Evolutionary conservation across 306 rosid genomes (phyloP), one percentile per base, ranked within the genome.

Genomic region (Quillaja saponaria): DNA sequence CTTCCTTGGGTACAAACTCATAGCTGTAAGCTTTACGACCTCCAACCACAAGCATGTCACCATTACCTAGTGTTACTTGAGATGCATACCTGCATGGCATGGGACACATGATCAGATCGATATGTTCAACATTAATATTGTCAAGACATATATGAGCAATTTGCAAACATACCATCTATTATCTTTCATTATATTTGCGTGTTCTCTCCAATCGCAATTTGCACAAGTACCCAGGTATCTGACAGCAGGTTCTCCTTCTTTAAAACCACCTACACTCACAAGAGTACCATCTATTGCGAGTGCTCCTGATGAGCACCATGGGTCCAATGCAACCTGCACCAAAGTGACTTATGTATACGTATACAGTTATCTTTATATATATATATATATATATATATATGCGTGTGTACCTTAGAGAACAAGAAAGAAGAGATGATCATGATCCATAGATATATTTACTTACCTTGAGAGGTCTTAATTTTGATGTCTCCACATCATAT

Each of bases 241-340:
- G 0, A 82, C 17, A 6, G 79, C 49, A 76, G 31, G 83, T 0
- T n/a, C 10, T 51, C 99, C 99, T 1, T 55, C 61, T 3, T 7
- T 8, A 66, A 90, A 94, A 5, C 99, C 99, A 41, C 99, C 97
- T 4, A 80, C 44, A 64, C 77, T 76, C 38, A 89, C 33, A 3
- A 89, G 75, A 10, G 56, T 73, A 1, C 99, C 99, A 6, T 94
- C 85, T 1, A 64, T 65, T 16, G 79, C 51, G 12, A 94, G 82
- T 14, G 95, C 97, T 70, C 99, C 99, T 0, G 90, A 80, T 19
- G 99, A 94, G 71, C 99, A 94, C 99, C 99, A 94, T 53, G 88
- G 87, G 42, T 94, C 99, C 18, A 18, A 15, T 5, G 1, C n/a
- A 19, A 84, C 52, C 98, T 90, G 63, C 58, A 45, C 40, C 25